Base-by-base conservation (phyloP, 805 yeast species). In the Peterozyma xylosa region DNA sequence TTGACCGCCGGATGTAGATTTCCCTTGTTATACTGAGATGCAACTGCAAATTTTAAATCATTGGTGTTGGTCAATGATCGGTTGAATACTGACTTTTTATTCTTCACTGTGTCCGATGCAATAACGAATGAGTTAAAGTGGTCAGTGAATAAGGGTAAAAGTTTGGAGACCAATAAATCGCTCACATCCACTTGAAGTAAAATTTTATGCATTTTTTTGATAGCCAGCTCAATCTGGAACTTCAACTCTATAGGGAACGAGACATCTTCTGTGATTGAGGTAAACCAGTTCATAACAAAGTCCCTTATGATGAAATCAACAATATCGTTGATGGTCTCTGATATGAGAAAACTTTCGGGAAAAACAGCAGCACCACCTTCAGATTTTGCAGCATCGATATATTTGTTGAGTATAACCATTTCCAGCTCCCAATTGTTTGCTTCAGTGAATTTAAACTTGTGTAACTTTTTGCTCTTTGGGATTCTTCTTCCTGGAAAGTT, bases 101-200 rank as follows among this genome's bases (percentile, higher is more conserved):
- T 45, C 30, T 41, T 51, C 2, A 66, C 67, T 1, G 54, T 37
- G 11, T 66, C 72, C 30, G 66, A 68, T 0, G 78, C 76, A 32
- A 52, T 50, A 2, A 73, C 62, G 53, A 71, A 86, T 7, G 66
- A 63, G 7, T 66, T 62, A 46, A 82, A 72, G 57, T 89, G 96
- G 11, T 71, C 74, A 1, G 86, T 80, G 1, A 87, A 6, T 1
- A 82, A 52, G 0, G 96, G 96, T 6, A 86, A 44, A 0, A 86
- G 33, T 38, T 71, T 70, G 30, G 77, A 62, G 1, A 86, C 80
- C 2, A 84, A 47, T 30, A 87, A 55, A 36, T 71, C 70, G 1
- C 88, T 68, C 16, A 75, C 60, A 53, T 86, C 87, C 1, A 79
- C 45, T 0, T 55, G 52, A 0, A 48, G 54, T 1, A 81, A 45